Evolutionary conservation across 768 basidiomycete species (phyloP).

Genomic region (Calocybe gangraenosa): DNA sequence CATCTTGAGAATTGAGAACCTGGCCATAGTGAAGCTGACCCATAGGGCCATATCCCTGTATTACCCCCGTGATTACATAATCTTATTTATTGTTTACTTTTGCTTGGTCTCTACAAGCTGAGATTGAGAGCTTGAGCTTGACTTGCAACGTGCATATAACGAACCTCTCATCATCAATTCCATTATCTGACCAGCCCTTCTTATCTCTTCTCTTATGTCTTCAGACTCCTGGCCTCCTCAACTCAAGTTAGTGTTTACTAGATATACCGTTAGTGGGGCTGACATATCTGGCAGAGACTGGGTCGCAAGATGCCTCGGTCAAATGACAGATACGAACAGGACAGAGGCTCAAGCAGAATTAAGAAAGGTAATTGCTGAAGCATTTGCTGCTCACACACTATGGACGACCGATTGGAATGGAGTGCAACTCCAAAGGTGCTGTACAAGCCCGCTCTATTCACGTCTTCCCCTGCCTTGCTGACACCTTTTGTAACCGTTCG

Average conservation of each 20-base stretch:
- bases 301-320: conserved; percentile 90
- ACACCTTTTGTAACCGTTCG: conserved; percentile 8
- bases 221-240: conserved; percentile 78
- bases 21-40: too few species aligned
- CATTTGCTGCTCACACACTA: conserved; percentile 78
- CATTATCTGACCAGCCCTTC: too few species aligned
- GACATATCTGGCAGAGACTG: conserved; percentile 60
- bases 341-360: conserved; percentile 88
- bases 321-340: conserved; percentile 87
- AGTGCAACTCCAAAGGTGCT: conserved; percentile 81
- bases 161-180: too few species aligned
- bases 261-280: too few species aligned
- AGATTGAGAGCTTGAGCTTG: background rate
- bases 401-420: conserved; percentile 94
- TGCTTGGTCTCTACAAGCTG: background rate
- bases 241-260: conserved; percentile 52
- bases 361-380: conserved; percentile 94
- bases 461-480: conserved; percentile 6
- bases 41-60: too few species aligned
- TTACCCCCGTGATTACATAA: background rate
- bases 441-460: too few species aligned
- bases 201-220: conserved; percentile 43
- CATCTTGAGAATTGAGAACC: too few species aligned
- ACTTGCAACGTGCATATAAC: too few species aligned
- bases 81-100: conserved; percentile 5